Conservation (phyloP, 2,329 filamentous ascomycete species). For the Beauveria medogensis region DNA sequence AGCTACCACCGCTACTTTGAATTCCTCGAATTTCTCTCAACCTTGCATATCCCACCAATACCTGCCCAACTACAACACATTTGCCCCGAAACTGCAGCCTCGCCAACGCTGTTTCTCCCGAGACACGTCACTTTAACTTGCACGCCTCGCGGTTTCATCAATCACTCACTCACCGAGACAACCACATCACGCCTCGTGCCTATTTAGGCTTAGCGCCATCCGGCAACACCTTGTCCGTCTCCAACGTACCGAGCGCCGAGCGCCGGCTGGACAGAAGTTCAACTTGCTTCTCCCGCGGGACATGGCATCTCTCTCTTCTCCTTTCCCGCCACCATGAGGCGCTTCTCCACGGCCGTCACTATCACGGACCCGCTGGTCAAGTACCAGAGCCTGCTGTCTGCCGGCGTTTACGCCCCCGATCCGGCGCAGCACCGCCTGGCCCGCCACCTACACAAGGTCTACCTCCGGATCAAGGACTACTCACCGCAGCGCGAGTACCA, state of each 20-base stretch:
- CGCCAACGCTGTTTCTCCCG: too few species aligned
- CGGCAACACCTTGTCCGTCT: neutral
- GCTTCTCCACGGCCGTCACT: conserved; percentile 41
- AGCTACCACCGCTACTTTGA: too few species aligned
- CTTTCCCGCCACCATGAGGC: conserved; percentile 20
- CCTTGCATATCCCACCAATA: too few species aligned
- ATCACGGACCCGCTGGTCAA: conserved; percentile 69
- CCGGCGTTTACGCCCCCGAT: conserved; percentile 59
- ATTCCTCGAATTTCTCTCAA: too few species aligned
- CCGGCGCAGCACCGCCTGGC: conserved; percentile 65
- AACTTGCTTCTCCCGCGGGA: neutral
- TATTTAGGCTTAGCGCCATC: neutral
- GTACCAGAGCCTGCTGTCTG: conserved; percentile 63
- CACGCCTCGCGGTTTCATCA: neutral
- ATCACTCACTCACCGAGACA: neutral
- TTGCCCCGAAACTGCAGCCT: neutral
- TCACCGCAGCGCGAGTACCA: conserved; percentile 63
- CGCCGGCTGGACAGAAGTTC: neutral
- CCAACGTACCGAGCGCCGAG: neutral
- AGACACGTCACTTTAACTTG: too few species aligned
- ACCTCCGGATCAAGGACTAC: conserved; percentile 69
- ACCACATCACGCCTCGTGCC: neutral
- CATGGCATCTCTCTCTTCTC: neutral
- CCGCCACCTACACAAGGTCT: conserved; percentile 69
- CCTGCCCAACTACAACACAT: neutral